Evolutionary conservation across 2,329 filamentous ascomycete genomes (phyloP).

Genomic region (Cordyceps cicadae): DNA sequence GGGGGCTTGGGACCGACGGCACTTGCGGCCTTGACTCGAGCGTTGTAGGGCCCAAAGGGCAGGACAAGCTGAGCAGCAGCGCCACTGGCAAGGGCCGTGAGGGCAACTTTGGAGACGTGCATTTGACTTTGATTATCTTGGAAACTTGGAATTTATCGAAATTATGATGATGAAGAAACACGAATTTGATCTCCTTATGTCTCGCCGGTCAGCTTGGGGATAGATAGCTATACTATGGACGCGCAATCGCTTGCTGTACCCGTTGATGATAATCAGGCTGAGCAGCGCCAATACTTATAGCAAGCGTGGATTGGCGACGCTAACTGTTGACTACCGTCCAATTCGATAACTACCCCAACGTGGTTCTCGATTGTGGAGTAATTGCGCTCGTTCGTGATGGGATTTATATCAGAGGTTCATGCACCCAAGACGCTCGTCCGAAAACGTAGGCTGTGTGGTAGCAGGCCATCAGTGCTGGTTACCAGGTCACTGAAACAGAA

Average conservation of each 20-base stretch:
- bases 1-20: not conserved
- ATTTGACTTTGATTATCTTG: not conserved
- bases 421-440: too few relatives aligned
- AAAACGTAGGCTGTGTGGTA: too few relatives aligned
- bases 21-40: not conserved
- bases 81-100: not conserved
- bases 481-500: too few relatives aligned
- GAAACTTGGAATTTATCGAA: not conserved
- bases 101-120: not conserved
- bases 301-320: not conserved
- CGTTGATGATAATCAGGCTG: not conserved
- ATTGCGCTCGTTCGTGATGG: too few relatives aligned
- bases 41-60: not conserved
- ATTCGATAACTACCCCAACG: too few relatives aligned
- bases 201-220: not conserved
- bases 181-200: too few relatives aligned
- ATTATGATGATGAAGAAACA: not conserved
- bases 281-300: not conserved
- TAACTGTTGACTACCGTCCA: too few relatives aligned
- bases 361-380: too few relatives aligned
- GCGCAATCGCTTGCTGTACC: slow-evolving; percentile 3
- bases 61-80: not conserved
- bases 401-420: too few relatives aligned
- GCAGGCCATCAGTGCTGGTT: too few relatives aligned
- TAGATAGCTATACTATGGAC: not conserved